These are phyloP conservation scores for Aschersonia sp. DNA, from an alignment of 2,329 filamentous ascomycete species.

Conservation along the genomic window DNA sequence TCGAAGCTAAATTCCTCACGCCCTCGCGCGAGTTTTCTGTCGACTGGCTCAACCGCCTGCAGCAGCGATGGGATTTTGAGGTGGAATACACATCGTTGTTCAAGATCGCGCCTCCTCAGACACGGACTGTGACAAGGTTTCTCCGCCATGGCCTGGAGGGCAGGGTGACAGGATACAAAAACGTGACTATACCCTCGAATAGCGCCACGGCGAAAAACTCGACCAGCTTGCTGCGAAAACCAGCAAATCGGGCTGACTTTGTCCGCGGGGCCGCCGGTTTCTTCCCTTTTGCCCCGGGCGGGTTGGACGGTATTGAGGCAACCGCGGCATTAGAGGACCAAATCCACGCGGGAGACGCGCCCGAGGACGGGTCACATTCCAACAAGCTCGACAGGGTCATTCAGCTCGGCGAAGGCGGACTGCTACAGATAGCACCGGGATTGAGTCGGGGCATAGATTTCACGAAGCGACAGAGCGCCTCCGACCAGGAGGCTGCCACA, in stretches of 20 bases:
- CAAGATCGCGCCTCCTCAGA: conserved; percentile 77
- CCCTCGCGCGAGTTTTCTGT: conserved; percentile 68
- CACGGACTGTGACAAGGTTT: conserved; percentile 87
- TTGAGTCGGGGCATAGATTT: conserved; percentile 67
- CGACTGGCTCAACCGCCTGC: conserved; percentile 77
- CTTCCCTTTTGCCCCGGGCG: conserved; percentile 86
- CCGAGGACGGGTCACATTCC: conserved; percentile 25
- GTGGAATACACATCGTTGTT: conserved; percentile 75
- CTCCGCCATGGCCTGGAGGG: conserved; percentile 83
- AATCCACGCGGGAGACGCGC: conserved; percentile 36
- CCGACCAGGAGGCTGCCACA: conserved; percentile 46
- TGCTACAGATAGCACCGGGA: conserved; percentile 73
- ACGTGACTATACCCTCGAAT: conserved; percentile 80
- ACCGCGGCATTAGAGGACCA: conserved; percentile 75
- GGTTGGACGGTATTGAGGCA: conserved; percentile 73
- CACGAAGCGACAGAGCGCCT: conserved; percentile 37
- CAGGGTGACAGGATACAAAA: conserved; percentile 81
- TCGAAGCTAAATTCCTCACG: conserved; percentile 65
- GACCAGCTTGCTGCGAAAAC: conserved; percentile 75
- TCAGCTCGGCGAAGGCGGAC: conserved; percentile 63
- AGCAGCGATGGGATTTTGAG: conserved; percentile 77
- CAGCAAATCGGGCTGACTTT: conserved; percentile 76
- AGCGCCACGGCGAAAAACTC: conserved; percentile 92
- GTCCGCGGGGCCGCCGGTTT: conserved; percentile 86
- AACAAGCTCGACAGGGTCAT: conserved; percentile 72